A percentile compares a stretch with the other conserved stretches of the same genome.
phyloP scores from a whole-genome alignment of 495 filamentous ascomycete genomes.

The Massariosphaeria phaeospora region DNA sequence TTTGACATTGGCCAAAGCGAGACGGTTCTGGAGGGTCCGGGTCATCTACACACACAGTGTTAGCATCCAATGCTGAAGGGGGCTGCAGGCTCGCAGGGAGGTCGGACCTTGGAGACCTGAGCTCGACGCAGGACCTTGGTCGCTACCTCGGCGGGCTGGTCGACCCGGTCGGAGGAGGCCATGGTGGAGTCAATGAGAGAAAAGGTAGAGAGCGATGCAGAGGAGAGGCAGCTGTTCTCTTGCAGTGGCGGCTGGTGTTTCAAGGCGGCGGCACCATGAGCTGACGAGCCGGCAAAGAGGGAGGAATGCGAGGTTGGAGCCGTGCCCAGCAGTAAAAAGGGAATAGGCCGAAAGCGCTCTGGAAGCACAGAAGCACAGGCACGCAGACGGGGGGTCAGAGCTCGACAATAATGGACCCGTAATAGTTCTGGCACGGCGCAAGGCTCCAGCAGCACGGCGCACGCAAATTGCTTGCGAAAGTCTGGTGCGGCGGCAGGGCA shows the following conservation, averaged over 20 bases:
- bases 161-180: constrained; percentile 33
- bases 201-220: not conserved
- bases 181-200: constrained; percentile 27
- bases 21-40: constrained; percentile 79
- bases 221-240: constrained; percentile 24
- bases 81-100: constrained; percentile 3
- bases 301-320: constrained; percentile 24
- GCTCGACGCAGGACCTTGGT: constrained; percentile 65
- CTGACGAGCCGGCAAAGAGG: constrained; percentile 18
- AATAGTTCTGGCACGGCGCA: too few relatives aligned
- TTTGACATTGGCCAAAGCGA: constrained; percentile 95
- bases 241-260: constrained; percentile 23
- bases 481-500: not conserved
- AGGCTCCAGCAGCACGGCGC: too few relatives aligned
- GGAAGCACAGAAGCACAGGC: constrained; percentile 8
- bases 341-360: constrained; percentile 12
- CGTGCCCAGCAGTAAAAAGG: constrained; percentile 1
- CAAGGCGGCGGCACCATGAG: constrained; percentile 26
- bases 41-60: constrained; percentile 62
- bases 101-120: constrained; percentile 77
- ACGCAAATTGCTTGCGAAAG: not conserved
- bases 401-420: not conserved
- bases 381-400: not conserved
- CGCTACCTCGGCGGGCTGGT: constrained; percentile 59
- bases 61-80: constrained; percentile 26